Percentiles rank a stretch among this genome's conserved stretches.
Evolutionary conservation across 345 rosid genomes (phyloP).

Genomic region (Geranium rotundifolium): DNA sequence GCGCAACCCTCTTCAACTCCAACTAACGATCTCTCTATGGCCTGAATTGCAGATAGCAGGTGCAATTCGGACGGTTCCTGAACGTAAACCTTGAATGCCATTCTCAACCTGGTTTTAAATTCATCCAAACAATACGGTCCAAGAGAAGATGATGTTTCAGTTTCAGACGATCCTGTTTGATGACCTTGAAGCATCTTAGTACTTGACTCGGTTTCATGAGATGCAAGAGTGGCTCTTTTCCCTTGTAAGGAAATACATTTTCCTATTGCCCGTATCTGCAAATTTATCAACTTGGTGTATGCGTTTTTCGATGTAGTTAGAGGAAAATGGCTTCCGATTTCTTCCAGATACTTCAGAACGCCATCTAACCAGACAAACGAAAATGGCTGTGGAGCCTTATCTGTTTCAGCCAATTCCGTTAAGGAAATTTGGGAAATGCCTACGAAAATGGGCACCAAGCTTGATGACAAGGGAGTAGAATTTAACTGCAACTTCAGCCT

Average conservation of each 20-base stretch:
- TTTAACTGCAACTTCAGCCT: slow-evolving; percentile 46
- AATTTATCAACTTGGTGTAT: slow-evolving; percentile 49
- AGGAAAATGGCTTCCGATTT: slow-evolving; percentile 51
- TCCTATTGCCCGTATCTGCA: slow-evolving; percentile 64
- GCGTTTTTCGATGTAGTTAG: slow-evolving; percentile 23
- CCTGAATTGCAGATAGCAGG: slow-evolving; percentile 54
- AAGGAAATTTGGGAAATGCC: slow-evolving; percentile 45
- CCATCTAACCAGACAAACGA: slow-evolving; percentile 78
- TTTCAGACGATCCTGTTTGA: slow-evolving; percentile 20
- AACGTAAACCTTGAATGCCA: slow-evolving; percentile 51
- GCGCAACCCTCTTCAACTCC: slow-evolving; percentile 49
- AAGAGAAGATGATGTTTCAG: slow-evolving; percentile 16
- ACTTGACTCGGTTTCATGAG: slow-evolving; percentile 62
- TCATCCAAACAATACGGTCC: slow-evolving; percentile 40
- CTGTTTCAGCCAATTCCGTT: slow-evolving; percentile 37
- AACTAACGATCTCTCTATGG: slow-evolving; percentile 69
- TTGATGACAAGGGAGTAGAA: slow-evolving; percentile 25
- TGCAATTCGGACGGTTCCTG: slow-evolving; percentile 53
- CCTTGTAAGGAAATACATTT: slow-evolving; percentile 81
- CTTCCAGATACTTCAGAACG: slow-evolving; percentile 62
- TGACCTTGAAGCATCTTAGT: slow-evolving; percentile 26
- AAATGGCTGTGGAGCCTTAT: slow-evolving; percentile 33
- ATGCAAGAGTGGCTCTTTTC: slow-evolving; percentile 56
- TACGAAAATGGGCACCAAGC: slow-evolving; percentile 30
- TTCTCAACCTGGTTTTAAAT: slow-evolving; percentile 54